Base-by-base conservation (phyloP, 2,329 filamentous ascomycete genomes). In the Harringtonia aguacate region DNA sequence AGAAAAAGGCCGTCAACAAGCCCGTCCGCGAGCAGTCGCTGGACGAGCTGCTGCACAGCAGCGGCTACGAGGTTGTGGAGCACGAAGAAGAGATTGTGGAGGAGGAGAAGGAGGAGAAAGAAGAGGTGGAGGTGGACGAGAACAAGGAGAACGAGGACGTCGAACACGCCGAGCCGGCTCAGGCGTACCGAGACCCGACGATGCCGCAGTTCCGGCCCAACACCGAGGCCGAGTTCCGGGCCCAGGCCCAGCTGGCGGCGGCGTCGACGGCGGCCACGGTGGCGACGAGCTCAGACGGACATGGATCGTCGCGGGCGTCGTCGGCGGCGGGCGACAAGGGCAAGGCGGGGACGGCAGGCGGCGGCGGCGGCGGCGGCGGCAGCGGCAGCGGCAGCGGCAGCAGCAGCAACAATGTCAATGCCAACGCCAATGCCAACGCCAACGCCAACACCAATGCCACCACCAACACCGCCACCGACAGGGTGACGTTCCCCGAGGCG, bases 181-280 rank as follows among this genome's bases (percentile, higher is more conserved):
- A 14, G 47, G 28, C 20, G 29, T 57, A 65, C 34, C 62, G 65
- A 8, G 81, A 86, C 52, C 76, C 76, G 8, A 84, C 80, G 0
- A 66, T 84, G 58, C 81, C 81, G 9, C 81, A 85, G 52, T 83
- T 83, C 55, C 70, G 77, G 7, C 80, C 79, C n/a, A 74, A 81
- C 50, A 66, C 60, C 28, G 48, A 54, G 1, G 51, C 43, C 15
- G 49, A 49, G 8, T 4, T 29, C 10, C 6, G 9, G 14, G 40
- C 18, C 17, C 29, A 38, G 31, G 35, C 28, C n/a, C n/a, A n/a
- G 12, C 49, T 43, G 2, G 38, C 36, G 4, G 40, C 20, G 6
- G 38, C 24, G 20, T 44, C 45, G 28, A 46, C 47, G 30, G 42
- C 43, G 4, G 45, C 45, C 4, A 48, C 45, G 3, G 45, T 47